Evolutionary conservation across 2,329 filamentous ascomycete genomes (phyloP), one percentile per base, ranked within the genome.

Genomic region (Aureobasidium mangrovei): DNA sequence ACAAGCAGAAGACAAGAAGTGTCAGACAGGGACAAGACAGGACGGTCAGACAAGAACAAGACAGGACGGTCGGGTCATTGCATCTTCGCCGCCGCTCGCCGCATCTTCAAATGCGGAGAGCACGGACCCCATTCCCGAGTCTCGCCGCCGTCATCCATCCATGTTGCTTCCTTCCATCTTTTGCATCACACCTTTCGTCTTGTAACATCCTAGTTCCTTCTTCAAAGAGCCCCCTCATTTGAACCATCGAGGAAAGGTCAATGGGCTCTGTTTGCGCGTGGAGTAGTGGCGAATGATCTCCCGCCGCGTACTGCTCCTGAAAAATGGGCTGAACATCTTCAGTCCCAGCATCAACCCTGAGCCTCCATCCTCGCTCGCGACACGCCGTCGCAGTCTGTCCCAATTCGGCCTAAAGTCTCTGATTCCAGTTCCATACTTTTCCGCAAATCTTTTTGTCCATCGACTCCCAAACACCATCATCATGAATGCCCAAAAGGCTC

Each of bases 71-170:
- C 18, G 18, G 18, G 18, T 18, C 18, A 10, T 41, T 49, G 40
- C 46, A 39, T 8, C 33, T 31, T 49, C 48, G 48, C 48, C 48
- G 48, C 46, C 40, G 46, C 46, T 49, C 24, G 10, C 28, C 4
- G 44, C 33, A 43, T 43, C 29, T 28, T 29, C 10, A 7, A 36
- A 42, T 42, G 48, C 31, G 18, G 32, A 26, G 48, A 29, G 48
- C 48, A 52, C 48, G 26, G 48, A 28, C 48, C 48, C 10, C 39
- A 38, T 9, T 18, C 12, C 39, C 48, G 47, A 10, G 4, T 18
- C 12, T 41, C n/a, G 48, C 24, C 48, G 39, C 48, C 48, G 48
- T 29, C 48, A 35, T 52, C 27, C 32, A 36, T 38, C 18, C 18
- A 29, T 18, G 35, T 12, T 39, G 4, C 24, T 28, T 2, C 6